phyloP scores from a whole-genome alignment of 2,329 filamentous ascomycete genomes.

The Talaromyces rugulosus region DNA sequence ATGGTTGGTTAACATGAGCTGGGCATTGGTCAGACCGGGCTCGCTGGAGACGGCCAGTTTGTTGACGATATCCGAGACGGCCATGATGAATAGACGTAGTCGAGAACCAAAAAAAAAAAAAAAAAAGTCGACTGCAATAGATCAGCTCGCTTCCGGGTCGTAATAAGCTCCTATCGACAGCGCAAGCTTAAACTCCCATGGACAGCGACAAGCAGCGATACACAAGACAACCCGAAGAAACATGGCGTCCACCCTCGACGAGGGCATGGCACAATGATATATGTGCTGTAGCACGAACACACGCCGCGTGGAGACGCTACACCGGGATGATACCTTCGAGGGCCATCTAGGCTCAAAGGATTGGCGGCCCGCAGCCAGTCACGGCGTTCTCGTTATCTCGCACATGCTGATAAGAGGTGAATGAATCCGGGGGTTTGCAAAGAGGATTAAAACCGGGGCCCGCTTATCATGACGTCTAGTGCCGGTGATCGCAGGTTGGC shows the following conservation, averaged over 20 bases:
- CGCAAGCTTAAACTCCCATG: background rate
- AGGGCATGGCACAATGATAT: background rate
- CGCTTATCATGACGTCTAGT: slow-evolving; percentile 11
- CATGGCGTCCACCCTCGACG: too few species aligned
- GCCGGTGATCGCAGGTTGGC: background rate
- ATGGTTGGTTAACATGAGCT: slow-evolving; percentile 83
- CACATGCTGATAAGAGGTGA: background rate
- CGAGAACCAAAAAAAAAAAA: background rate
- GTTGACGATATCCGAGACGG: slow-evolving; percentile 27
- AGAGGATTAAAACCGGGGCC: background rate
- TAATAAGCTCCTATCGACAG: background rate
- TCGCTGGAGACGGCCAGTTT: slow-evolving; percentile 72
- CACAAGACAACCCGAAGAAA: too few species aligned
- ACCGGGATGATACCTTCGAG: background rate
- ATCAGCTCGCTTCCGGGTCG: background rate
- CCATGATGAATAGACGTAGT: slow-evolving; percentile 2
- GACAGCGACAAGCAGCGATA: background rate
- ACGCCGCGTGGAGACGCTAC: background rate
- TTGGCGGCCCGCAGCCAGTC: background rate
- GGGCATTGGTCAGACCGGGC: slow-evolving; percentile 68
- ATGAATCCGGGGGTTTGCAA: background rate
- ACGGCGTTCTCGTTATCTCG: slow-evolving; percentile 3
- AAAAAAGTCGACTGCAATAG: background rate
- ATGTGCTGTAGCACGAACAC: background rate
- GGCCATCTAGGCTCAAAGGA: background rate